phyloP scores from a whole-genome alignment of 179 eudicot species.

The Actinidia polygama region DNA sequence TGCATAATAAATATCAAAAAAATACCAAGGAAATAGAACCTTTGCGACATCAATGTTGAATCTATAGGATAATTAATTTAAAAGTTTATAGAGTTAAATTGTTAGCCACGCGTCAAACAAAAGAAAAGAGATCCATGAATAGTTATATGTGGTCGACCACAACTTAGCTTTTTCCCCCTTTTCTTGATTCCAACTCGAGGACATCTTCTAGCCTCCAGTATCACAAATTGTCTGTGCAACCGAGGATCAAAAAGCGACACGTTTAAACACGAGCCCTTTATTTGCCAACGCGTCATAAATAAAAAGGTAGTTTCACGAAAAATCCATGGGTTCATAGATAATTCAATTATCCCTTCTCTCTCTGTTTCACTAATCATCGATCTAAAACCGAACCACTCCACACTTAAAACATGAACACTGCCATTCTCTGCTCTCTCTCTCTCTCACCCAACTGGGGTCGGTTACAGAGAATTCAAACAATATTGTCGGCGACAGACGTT shows the following conservation, averaged over 20 bases:
- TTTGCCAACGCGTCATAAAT: no score
- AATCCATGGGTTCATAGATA: not conserved
- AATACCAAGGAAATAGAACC: no score
- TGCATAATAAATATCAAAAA: no score
- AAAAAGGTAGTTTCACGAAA: not conserved
- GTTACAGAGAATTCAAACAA: slow-evolving; percentile 34
- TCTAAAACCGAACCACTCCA: not conserved
- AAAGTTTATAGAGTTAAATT: not conserved
- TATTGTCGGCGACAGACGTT: slow-evolving; percentile 33
- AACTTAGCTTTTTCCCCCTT: not conserved
- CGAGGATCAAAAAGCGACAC: not conserved
- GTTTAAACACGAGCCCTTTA: not conserved
- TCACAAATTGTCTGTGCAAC: not conserved
- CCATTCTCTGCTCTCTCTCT: not conserved
- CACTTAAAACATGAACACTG: not conserved
- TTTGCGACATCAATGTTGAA: no score
- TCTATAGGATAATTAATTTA: no score
- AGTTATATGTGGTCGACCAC: slow-evolving; percentile 9
- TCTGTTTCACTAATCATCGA: not conserved
- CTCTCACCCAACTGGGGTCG: slow-evolving; percentile 19
- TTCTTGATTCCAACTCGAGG: not conserved
- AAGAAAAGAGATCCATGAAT: not conserved
- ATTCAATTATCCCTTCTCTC: not conserved
- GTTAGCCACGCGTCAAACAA: not conserved
- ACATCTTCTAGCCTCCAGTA: not conserved